Conservation (phyloP, 768 basidiomycete species). For the Hemileccinum impolitum region DNA sequence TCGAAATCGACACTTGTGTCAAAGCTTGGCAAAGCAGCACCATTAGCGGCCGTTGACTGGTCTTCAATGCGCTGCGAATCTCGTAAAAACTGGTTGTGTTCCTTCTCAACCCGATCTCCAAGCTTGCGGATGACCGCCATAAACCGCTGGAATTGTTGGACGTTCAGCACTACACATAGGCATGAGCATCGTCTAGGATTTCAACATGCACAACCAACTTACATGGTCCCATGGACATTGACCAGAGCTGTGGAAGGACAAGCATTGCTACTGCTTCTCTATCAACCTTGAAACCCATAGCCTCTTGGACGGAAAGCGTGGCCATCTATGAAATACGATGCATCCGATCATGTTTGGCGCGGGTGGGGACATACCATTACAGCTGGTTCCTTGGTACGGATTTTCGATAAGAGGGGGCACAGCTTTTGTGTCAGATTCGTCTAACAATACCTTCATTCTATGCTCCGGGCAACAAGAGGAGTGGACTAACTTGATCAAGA, state of each 20-base stretch:
- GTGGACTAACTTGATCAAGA: slow-evolving; percentile 67
- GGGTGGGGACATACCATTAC: slow-evolving; percentile 65
- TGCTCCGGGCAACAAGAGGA: neutral
- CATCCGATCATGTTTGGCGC: neutral
- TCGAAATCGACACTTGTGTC: slow-evolving; percentile 78
- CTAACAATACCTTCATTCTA: slow-evolving; percentile 36
- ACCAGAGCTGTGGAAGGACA: slow-evolving; percentile 90
- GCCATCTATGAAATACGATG: slow-evolving; percentile 57
- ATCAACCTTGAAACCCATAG: slow-evolving; percentile 94
- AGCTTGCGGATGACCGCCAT: slow-evolving; percentile 80
- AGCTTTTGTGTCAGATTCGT: slow-evolving; percentile 90
- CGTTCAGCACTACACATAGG: slow-evolving; percentile 56
- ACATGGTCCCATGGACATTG: slow-evolving; percentile 96
- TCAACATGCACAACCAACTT: slow-evolving; percentile 28
- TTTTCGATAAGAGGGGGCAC: slow-evolving; percentile 90
- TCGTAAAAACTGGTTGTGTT: slow-evolving; percentile 88
- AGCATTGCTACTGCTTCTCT: slow-evolving; percentile 88
- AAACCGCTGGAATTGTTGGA: slow-evolving; percentile 89
- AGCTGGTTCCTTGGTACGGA: slow-evolving; percentile 92
- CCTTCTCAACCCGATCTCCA: slow-evolving; percentile 85
- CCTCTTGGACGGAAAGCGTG: slow-evolving; percentile 86
- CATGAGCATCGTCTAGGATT: neutral
- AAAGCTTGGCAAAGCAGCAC: slow-evolving; percentile 33
- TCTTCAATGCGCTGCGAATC: slow-evolving; percentile 92
- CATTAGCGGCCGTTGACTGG: slow-evolving; percentile 51